Evolutionary conservation across 257 asterid species (phyloP).

Genomic region (Fraxinus cuspidata): DNA sequence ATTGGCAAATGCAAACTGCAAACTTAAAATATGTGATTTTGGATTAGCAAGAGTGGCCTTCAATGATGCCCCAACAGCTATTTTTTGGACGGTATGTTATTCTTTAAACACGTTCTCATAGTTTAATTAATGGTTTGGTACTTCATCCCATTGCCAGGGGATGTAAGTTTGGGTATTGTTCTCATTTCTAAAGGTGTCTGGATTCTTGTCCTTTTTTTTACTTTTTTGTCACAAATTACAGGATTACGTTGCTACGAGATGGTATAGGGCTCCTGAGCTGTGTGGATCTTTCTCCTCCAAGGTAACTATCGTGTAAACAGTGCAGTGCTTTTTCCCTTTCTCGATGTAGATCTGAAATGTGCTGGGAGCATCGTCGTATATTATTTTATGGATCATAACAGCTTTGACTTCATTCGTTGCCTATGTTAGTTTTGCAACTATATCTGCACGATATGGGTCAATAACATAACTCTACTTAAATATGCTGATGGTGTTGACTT

Average conservation of each 20-base stretch:
- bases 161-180: not conserved
- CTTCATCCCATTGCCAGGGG: not conserved
- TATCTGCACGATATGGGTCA: not conserved
- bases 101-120: not conserved
- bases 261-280: conserved; percentile 31
- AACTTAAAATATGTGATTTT: conserved; percentile 22
- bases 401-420: not conserved
- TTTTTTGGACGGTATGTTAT: conserved; percentile 21
- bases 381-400: not conserved
- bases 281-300: conserved; percentile 28
- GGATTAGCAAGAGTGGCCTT: conserved; percentile 23
- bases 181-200: not conserved
- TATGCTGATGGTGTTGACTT: not conserved
- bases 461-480: not conserved
- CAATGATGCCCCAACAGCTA: conserved; percentile 15
- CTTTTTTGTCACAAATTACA: not conserved
- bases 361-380: not conserved
- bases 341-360: not conserved
- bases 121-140: not conserved
- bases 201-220: not conserved
- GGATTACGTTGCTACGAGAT: conserved; percentile 30
- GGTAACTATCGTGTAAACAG: conserved; percentile 5
- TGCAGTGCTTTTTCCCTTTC: not conserved
- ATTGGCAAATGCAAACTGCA: conserved; percentile 26
- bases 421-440: not conserved